phyloP scores from a whole-genome alignment of 148 eudicot genomes.

The Linanthus parryae region DNA sequence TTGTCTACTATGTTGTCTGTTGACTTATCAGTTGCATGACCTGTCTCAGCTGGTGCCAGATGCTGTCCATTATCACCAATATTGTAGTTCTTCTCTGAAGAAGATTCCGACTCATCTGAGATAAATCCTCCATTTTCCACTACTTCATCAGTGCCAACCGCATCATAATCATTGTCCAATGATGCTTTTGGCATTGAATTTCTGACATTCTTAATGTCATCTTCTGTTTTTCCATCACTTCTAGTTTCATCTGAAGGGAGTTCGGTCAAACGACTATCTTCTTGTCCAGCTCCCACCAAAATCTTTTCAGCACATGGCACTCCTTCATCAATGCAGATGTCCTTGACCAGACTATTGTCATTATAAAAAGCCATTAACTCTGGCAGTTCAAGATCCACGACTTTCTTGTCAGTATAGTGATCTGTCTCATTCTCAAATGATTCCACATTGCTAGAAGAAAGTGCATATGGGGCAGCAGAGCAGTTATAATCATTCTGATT shows the following conservation, averaged over 20 bases:
- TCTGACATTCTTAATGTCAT: slow-evolving; percentile 6
- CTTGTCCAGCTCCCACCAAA: slow-evolving; percentile 24
- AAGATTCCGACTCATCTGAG: slow-evolving; percentile 13
- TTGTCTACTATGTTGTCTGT: slow-evolving; percentile 16
- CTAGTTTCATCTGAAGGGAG: slow-evolving; percentile 10
- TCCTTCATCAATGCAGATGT: slow-evolving; percentile 82
- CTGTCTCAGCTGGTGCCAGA: slow-evolving; percentile 11
- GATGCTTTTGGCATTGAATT: slow-evolving; percentile 17
- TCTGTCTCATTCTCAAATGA: slow-evolving; percentile 29
- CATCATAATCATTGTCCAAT: slow-evolving; percentile 16
- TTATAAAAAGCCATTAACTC: slow-evolving; percentile 53
- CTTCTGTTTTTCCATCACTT: slow-evolving; percentile 10
- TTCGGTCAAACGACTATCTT: slow-evolving; percentile 15
- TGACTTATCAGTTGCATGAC: slow-evolving; percentile 17
- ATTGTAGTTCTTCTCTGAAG: slow-evolving; percentile 12
- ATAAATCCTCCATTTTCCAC: background rate
- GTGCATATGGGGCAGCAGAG: slow-evolving; percentile 5
- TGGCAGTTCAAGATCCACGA: slow-evolving; percentile 54
- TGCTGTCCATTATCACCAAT: slow-evolving; percentile 9
- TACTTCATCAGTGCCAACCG: slow-evolving; percentile 12
- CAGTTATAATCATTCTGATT: slow-evolving; percentile 13
- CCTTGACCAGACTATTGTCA: slow-evolving; percentile 58
- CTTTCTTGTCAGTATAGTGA: slow-evolving; percentile 52
- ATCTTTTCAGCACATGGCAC: slow-evolving; percentile 34
- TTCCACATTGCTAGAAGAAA: slow-evolving; percentile 12